Evolutionary conservation across 305 asterid species (phyloP).

Genomic region (Fraxinus xanthoxyloides): DNA sequence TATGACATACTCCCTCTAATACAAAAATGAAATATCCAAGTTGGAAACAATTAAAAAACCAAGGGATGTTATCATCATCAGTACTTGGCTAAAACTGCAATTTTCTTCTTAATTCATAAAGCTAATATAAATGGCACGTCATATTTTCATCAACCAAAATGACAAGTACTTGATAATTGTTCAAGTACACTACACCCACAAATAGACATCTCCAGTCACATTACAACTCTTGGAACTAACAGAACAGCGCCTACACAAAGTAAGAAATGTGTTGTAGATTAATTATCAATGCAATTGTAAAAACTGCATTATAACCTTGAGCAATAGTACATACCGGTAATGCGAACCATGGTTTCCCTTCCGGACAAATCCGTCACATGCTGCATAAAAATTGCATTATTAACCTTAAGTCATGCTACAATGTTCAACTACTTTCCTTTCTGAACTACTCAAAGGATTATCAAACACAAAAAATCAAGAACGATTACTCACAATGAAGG

Average conservation of each 20-base stretch:
- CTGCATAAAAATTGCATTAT: conserved; percentile 17
- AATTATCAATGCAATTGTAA: not conserved
- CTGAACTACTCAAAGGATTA: not conserved
- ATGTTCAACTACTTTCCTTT: not conserved
- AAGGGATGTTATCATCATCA: not conserved
- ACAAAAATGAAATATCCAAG: not conserved
- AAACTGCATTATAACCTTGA: not conserved
- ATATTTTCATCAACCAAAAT: not conserved
- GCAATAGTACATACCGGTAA: conserved; percentile 23
- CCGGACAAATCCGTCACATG: conserved; percentile 37
- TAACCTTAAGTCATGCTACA: not conserved
- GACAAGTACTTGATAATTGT: not conserved
- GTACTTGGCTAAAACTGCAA: not conserved
- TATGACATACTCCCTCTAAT: not conserved
- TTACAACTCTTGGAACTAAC: not conserved
- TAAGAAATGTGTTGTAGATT: not conserved
- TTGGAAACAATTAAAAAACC: not conserved
- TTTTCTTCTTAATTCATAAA: not conserved
- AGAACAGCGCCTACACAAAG: not conserved
- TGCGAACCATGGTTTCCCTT: conserved; percentile 31
- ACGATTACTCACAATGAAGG: conserved; percentile 39
- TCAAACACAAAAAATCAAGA: not conserved
- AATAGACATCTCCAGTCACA: not conserved
- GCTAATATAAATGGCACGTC: not conserved
- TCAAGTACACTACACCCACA: not conserved